phyloP scores from a whole-genome alignment of 805 yeast species.

The Ogataea paraovalis region DNA sequence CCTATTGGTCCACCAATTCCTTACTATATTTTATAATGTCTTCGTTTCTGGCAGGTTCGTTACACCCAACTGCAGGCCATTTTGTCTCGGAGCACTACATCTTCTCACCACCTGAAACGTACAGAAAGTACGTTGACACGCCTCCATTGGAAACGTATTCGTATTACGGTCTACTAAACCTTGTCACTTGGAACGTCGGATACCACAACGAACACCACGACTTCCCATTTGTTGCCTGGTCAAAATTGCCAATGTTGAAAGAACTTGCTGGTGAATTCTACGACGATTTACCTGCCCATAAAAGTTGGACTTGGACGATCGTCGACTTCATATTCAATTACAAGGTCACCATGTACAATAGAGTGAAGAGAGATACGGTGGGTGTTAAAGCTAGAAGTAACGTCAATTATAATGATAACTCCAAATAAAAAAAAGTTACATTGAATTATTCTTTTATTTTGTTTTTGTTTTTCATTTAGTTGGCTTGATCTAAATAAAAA shows the following conservation, averaged over 20 bases:
- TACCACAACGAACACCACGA: constrained; percentile 95
- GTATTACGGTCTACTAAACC: constrained; percentile 77
- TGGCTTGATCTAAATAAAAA: too few species aligned
- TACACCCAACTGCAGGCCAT: constrained; percentile 94
- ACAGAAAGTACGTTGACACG: constrained; percentile 26
- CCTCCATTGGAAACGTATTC: constrained; percentile 83
- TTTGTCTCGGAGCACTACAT: constrained; percentile 93
- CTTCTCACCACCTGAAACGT: constrained; percentile 48
- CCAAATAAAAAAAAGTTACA: constrained; percentile 11
- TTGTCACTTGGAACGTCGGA: constrained; percentile 88
- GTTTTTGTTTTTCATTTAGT: too few species aligned
- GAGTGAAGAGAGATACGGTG: constrained; percentile 62
- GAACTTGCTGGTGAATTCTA: constrained; percentile 76
- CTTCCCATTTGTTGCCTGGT: constrained; percentile 92
- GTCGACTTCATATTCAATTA: constrained; percentile 67
- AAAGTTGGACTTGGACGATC: constrained; percentile 75
- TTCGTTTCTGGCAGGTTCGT: constrained; percentile 83
- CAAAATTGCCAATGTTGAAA: constrained; percentile 61
- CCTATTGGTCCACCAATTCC: constrained; percentile 60
- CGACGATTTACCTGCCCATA: constrained; percentile 70
- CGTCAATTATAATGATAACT: constrained; percentile 32
- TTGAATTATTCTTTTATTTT: too few species aligned
- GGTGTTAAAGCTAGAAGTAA: constrained; percentile 32
- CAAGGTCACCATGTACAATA: constrained; percentile 67
- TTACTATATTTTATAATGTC: constrained; percentile 65